These are phyloP conservation scores for Quercus dentata DNA, from an alignment of 306 rosid genomes.

Conservation along the genomic window DNA sequence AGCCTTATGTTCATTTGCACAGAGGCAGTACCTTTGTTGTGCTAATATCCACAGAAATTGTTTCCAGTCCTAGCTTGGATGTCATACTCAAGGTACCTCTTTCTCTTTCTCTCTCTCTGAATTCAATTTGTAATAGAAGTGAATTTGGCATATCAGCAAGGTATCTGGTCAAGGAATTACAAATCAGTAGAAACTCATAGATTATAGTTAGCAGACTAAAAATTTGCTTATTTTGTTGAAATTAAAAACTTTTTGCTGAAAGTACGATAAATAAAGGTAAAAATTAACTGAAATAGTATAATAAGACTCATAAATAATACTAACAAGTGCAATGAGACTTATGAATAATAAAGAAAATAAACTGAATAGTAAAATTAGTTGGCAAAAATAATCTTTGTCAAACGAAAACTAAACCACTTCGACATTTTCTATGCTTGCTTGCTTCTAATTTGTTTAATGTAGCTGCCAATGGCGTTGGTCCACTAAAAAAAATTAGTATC, in stretches of 20 bases:
- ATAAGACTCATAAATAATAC: accelerated
- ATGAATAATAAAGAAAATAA: too few species aligned
- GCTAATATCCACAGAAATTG: slow-evolving; percentile 49
- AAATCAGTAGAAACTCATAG: too few species aligned
- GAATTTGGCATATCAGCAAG: too few species aligned
- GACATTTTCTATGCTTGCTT: too few species aligned
- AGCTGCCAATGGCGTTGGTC: too few species aligned
- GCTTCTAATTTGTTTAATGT: too few species aligned
- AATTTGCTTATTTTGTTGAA: too few species aligned
- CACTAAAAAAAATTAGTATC: too few species aligned
- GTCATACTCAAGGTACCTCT: slow-evolving; percentile 50
- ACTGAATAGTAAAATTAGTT: accelerated
- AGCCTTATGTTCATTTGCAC: slow-evolving; percentile 54
- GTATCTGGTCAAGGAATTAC: too few species aligned
- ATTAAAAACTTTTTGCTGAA: accelerated
- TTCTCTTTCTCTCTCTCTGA: background rate
- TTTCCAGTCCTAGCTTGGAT: slow-evolving; percentile 42
- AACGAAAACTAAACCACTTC: too few species aligned
- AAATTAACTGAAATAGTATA: accelerated
- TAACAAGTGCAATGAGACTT: accelerated
- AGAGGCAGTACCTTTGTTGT: slow-evolving; percentile 48
- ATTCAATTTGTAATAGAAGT: too few species aligned
- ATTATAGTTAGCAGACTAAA: too few species aligned
- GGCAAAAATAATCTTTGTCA: accelerated
- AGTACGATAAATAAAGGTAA: accelerated